phyloP scores from a whole-genome alignment of 345 rosid genomes.

The Reutealis trisperma region DNA sequence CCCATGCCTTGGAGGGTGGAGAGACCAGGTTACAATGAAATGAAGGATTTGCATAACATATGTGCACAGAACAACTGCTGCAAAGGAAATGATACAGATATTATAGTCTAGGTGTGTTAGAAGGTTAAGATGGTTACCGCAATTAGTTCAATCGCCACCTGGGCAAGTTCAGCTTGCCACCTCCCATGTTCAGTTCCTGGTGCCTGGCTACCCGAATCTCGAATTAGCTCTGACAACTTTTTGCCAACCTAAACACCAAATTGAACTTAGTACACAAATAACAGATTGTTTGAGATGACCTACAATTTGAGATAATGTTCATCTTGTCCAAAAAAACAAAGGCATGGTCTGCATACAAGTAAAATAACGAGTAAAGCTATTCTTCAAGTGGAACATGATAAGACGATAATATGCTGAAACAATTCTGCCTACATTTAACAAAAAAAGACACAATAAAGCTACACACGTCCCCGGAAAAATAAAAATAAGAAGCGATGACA shows the following conservation, averaged over 20 bases:
- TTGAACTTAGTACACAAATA: constrained; percentile 5
- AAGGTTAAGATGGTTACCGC: constrained; percentile 50
- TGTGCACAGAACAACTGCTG: background rate
- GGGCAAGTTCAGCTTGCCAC: constrained; percentile 96
- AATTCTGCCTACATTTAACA: background rate
- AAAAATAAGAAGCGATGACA: background rate
- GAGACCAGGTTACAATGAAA: too few relatives aligned
- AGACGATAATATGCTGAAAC: background rate
- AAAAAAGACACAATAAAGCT: background rate
- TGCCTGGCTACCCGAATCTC: constrained; percentile 83
- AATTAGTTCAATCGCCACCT: constrained; percentile 94
- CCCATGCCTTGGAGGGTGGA: too few relatives aligned
- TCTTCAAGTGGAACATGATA: background rate
- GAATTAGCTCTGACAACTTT: constrained; percentile 90
- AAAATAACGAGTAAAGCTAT: background rate
- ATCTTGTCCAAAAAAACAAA: background rate
- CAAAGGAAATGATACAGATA: background rate
- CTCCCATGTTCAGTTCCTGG: constrained; percentile 82
- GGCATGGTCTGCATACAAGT: background rate
- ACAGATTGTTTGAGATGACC: constrained; percentile 3
- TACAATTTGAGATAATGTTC: background rate
- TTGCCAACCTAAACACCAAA: constrained; percentile 74
- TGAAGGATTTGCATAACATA: background rate
- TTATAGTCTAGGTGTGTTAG: background rate
- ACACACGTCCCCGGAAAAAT: background rate